A percentile compares a stretch with the other conserved stretches of the same genome.
Conservation (phyloP, 257 asterid species). For the Phtheirospermum japonicum region DNA sequence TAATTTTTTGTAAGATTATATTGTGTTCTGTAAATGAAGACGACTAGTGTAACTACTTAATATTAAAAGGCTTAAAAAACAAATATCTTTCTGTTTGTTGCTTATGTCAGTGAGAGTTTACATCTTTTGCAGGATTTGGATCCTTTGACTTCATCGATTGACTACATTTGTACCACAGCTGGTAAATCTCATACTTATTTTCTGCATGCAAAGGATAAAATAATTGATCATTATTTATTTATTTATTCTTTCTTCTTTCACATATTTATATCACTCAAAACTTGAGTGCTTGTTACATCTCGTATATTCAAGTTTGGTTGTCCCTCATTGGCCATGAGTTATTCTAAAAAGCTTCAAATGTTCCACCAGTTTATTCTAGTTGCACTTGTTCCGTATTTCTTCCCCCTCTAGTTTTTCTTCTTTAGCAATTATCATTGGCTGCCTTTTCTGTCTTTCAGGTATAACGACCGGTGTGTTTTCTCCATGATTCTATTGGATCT, state of each 20-base stretch:
- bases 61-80: slow-evolving; percentile 6
- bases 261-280: slow-evolving; percentile 9
- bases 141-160: slow-evolving; percentile 68
- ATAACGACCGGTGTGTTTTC: slow-evolving; percentile 14
- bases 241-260: slow-evolving; percentile 19
- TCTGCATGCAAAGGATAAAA: slow-evolving; percentile 28
- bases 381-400: slow-evolving; percentile 20
- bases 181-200: slow-evolving; percentile 60
- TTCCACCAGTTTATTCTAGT: slow-evolving; percentile 18
- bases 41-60: neutral
- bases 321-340: slow-evolving; percentile 14
- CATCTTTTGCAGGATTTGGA: slow-evolving; percentile 75
- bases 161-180: slow-evolving; percentile 88
- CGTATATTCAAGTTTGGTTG: slow-evolving; percentile 21
- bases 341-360: slow-evolving; percentile 1
- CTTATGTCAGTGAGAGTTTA: slow-evolving; percentile 21
- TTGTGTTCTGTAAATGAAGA: neutral
- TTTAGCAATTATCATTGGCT: slow-evolving; percentile 16
- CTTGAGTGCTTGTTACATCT: slow-evolving; percentile 18
- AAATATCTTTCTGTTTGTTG: neutral
- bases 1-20: slow-evolving; percentile 2
- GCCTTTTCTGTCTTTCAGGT: neutral
- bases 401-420: slow-evolving; percentile 3
- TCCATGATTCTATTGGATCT: neutral
- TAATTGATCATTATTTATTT: slow-evolving; percentile 22